Conservation (phyloP, 1,139 yeast genomes). For the Lodderomyces metapsilosis region DNA sequence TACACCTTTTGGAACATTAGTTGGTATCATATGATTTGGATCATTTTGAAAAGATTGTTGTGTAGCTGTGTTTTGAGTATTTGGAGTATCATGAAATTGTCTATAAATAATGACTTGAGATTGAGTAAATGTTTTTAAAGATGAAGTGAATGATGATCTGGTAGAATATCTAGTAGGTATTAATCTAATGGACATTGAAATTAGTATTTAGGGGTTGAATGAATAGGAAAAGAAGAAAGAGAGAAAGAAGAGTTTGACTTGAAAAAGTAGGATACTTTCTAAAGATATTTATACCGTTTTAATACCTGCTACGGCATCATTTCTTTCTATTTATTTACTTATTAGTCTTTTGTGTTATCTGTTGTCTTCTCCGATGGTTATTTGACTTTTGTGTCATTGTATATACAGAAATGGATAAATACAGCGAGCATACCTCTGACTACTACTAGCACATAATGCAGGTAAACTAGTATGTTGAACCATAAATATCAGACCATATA, state of each 20-base stretch:
- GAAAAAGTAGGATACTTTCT: too few relatives aligned
- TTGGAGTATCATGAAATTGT: slow-evolving; percentile 20
- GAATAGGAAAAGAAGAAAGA: background rate
- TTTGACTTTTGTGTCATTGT: background rate
- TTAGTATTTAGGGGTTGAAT: background rate
- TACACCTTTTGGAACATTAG: background rate
- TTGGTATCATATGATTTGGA: slow-evolving; percentile 4
- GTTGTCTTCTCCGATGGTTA: background rate
- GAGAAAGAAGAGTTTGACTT: background rate
- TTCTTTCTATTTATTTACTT: background rate
- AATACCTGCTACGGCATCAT: too few relatives aligned
- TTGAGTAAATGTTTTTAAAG: background rate
- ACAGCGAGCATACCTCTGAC: slow-evolving; percentile 1
- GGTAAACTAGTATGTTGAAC: too few relatives aligned
- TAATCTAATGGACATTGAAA: slow-evolving; percentile 4
- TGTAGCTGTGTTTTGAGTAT: slow-evolving; percentile 16
- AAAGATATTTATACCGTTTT: too few relatives aligned
- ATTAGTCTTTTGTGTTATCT: background rate
- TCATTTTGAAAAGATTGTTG: slow-evolving; percentile 7
- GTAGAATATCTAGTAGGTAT: background rate
- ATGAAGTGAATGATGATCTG: background rate
- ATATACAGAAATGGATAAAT: background rate
- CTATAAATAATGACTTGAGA: slow-evolving; percentile 7
- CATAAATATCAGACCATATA: too few relatives aligned
- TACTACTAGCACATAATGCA: too few relatives aligned